Percentiles rank a stretch among this genome's conserved stretches.
phyloP scores from a whole-genome alignment of 805 yeast species.

The Sugiyamaella qingdaonensis region DNA sequence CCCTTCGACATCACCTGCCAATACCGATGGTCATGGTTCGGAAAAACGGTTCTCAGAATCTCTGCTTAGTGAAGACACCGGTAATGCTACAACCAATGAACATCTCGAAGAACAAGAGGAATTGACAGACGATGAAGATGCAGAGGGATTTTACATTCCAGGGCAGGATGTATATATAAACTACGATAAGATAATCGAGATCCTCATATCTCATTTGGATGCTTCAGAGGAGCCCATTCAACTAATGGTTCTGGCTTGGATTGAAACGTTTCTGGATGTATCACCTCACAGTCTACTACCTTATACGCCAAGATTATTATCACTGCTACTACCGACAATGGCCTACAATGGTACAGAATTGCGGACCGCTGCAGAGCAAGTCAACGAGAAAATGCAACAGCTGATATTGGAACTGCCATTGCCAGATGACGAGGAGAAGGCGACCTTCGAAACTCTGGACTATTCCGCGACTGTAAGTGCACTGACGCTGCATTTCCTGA shows the following conservation, averaged over 20 bases:
- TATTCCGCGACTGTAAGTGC: conserved; percentile 63
- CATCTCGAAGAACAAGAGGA: conserved; percentile 17
- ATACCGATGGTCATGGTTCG: background rate
- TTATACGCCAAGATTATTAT: conserved; percentile 68
- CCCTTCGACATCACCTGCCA: background rate
- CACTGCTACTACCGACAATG: conserved; percentile 61
- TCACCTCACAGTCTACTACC: conserved; percentile 73
- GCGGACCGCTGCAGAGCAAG: conserved; percentile 49
- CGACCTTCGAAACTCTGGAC: conserved; percentile 34
- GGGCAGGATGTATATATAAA: conserved; percentile 83
- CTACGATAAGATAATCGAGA: conserved; percentile 73
- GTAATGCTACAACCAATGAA: conserved; percentile 9
- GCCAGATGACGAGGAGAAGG: conserved; percentile 8
- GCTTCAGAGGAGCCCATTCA: conserved; percentile 73
- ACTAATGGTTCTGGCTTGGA: conserved; percentile 76
- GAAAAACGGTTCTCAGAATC: background rate
- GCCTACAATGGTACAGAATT: conserved; percentile 49
- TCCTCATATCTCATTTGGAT: conserved; percentile 74
- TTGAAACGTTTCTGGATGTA: conserved; percentile 63
- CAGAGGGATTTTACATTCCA: conserved; percentile 57
- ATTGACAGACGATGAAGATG: conserved; percentile 32
- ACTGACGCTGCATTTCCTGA: conserved; percentile 65
- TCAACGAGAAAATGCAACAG: conserved; percentile 55
- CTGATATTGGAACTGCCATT: conserved; percentile 44
- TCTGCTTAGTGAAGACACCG: background rate